Percentiles rank a stretch among this genome's conserved stretches.
phyloP scores from a whole-genome alignment of 768 basidiomycete species.

The Polyporus arcularius region DNA sequence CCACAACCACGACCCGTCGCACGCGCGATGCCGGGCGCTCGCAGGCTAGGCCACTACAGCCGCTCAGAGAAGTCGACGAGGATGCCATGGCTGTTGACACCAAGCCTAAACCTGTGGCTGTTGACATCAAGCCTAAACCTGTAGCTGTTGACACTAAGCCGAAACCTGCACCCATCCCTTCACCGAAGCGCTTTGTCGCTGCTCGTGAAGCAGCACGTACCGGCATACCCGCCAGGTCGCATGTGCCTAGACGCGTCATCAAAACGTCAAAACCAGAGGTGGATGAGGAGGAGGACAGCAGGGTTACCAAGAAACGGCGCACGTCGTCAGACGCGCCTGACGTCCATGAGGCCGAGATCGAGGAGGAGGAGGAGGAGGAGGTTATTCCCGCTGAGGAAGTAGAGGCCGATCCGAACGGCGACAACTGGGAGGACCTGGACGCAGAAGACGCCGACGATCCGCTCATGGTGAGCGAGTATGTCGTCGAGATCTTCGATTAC shows the following conservation, averaged over 20 bases:
- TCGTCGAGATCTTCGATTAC: conserved; percentile 91
- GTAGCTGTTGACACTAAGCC: conserved; percentile 42
- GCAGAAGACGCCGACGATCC: conserved; percentile 92
- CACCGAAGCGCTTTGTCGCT: conserved; percentile 29
- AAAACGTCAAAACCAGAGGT: conserved; percentile 34
- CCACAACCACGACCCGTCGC: conserved; percentile 25
- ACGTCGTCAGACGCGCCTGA: conserved; percentile 66
- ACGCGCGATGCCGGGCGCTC: conserved; percentile 33
- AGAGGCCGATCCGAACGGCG: conserved; percentile 63
- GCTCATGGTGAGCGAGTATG: conserved; percentile 96
- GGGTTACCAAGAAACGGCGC: conserved; percentile 72
- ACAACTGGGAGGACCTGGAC: conserved; percentile 89
- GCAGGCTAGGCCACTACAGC: conserved; percentile 17
- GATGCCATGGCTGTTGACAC: conserved; percentile 49
- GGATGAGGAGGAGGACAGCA: conserved; percentile 59
- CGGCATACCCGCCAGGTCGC: conserved; percentile 17
- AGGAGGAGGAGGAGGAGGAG: conserved; percentile 30
- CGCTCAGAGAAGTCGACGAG: conserved; percentile 45
- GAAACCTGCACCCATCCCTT: conserved; percentile 24
- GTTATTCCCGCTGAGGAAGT: conserved; percentile 25
- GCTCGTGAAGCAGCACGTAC: conserved; percentile 23
- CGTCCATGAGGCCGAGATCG: conserved; percentile 44
- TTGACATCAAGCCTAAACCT: conserved; percentile 32
- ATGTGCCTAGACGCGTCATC: conserved; percentile 11
- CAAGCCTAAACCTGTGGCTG: conserved; percentile 37